phyloP scores from a whole-genome alignment of 1,284 basidiomycete species.

The Wallemia mellicola region DNA sequence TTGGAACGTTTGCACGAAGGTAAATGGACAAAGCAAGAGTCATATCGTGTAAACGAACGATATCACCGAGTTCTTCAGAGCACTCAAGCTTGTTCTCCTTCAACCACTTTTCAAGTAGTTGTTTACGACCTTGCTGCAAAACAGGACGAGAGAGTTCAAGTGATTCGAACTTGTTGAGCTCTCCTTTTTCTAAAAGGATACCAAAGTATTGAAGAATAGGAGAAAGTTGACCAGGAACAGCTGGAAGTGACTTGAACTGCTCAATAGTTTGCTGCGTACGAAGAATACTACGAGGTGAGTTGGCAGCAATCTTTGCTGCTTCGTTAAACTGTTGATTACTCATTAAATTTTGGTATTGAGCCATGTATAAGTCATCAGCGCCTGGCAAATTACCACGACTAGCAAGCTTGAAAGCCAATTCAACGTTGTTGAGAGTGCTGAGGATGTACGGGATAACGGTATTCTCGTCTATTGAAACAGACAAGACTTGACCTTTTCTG shows the following conservation, averaged over 20 bases:
- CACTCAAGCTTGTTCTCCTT: constrained; percentile 99
- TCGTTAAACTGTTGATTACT: constrained; percentile 67
- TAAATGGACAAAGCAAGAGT: constrained; percentile 96
- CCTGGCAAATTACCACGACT: constrained; percentile 91
- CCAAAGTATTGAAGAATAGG: constrained; percentile 98
- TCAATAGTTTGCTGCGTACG: constrained; percentile 90
- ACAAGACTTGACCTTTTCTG: constrained; percentile 95
- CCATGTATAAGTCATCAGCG: constrained; percentile 85
- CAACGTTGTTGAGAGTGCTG: constrained; percentile 78
- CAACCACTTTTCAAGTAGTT: constrained; percentile 93
- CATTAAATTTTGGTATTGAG: constrained; percentile 86
- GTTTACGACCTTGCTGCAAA: constrained; percentile 83
- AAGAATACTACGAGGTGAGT: constrained; percentile 84
- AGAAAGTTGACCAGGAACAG: constrained; percentile 64
- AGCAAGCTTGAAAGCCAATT: constrained; percentile 92
- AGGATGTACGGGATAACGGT: constrained; percentile 89
- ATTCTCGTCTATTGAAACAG: constrained; percentile 86
- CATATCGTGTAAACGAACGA: constrained; percentile 86
- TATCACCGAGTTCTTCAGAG: constrained; percentile 92
- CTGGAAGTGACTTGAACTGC: constrained; percentile 83
- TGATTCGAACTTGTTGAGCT: constrained; percentile 88
- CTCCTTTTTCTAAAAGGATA: constrained; percentile 84
- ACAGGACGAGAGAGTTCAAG: constrained; percentile 89
- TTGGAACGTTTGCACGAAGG: constrained; percentile 86
- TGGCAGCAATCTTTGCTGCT: constrained; percentile 95